Evolutionary conservation across 2,329 filamentous ascomycete species (phyloP), one percentile per base, ranked within the genome.

Genomic region (Spiromastix sp.): DNA sequence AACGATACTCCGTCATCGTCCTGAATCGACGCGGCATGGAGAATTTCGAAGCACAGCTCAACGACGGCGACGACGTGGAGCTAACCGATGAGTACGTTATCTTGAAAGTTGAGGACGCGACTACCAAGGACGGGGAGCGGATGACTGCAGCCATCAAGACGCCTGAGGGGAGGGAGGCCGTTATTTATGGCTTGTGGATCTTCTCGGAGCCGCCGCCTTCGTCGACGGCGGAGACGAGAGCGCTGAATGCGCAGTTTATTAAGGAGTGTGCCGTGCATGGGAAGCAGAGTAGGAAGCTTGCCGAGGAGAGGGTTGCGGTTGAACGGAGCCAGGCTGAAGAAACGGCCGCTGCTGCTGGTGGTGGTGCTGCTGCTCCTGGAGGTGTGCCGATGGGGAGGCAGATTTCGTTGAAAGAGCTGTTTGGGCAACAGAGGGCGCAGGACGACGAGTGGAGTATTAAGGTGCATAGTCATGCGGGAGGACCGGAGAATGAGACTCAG

Each of bases 21-120:
- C 67, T 89, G 42, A 87, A 85, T 59, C 70, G 83, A 29, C 72
- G 77, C 26, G 76, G 77, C 0, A 61, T 85, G 33, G 71, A 81
- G 34, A 87, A 89, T 49, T 70, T 86, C 36, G 67, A 78, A 26
- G 64, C 84, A 9, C 74, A 78, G 40, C 63, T 85, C n/a, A 54
- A 52, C 11, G 57, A 61, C 30, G 66, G 66, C 8, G 64, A 68
- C 11, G 70, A 81, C 39, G 75, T 82, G 26, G 81, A 86, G 56
- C 64, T 81, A 16, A 70, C 63, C 11, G 71, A 74, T 7, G 70
- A 75, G 40, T 78, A 73, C 45, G 65, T 79, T 29, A 79, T 79
- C 37, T 54, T 79, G 34, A 70, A 71, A 41, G 58, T 63, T 12
- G 61, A 64, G 30, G 57, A 56, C 34, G 46, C 52, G 13, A 40